Percentiles rank a stretch among this genome's conserved stretches.
Conservation (phyloP, 768 basidiomycete species). For the Tylopilus vinaceipallidus region DNA sequence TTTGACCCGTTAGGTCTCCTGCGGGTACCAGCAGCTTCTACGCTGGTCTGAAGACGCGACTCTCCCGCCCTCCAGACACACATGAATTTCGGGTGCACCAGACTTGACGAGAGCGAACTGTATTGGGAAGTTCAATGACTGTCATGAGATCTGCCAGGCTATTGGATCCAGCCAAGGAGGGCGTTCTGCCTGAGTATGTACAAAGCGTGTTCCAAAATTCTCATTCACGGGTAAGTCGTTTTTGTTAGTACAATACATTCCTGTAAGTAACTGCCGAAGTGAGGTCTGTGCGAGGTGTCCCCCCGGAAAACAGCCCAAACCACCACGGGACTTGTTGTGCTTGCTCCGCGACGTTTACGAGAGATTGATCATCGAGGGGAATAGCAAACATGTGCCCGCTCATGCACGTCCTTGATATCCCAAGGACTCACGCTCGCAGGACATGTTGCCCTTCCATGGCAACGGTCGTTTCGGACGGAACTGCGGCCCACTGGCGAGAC, state of each 20-base stretch:
- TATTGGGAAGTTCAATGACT: too few relatives aligned
- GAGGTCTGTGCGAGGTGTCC: too few relatives aligned
- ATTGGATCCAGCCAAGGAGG: neutral
- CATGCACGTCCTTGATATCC: neutral
- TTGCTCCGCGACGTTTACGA: neutral
- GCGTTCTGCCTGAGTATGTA: neutral
- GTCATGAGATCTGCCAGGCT: too few relatives aligned
- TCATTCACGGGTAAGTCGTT: constrained; percentile 1
- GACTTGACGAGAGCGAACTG: neutral
- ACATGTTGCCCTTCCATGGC: neutral
- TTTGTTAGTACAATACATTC: neutral
- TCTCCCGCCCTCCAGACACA: neutral
- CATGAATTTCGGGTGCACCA: neutral
- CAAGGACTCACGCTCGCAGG: neutral
- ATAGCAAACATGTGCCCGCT: neutral
- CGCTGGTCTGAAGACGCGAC: neutral
- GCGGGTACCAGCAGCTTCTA: too few relatives aligned
- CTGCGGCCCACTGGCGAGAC: neutral
- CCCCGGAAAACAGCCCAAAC: neutral
- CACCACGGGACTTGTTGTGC: neutral
- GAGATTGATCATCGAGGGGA: neutral
- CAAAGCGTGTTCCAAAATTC: neutral
- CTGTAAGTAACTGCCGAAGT: too few relatives aligned
- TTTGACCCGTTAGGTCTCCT: too few relatives aligned
- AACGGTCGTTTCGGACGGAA: neutral